Percentiles rank a stretch among this genome's conserved stretches.
These are phyloP conservation scores for Platanthera zijinensis DNA, from an alignment of 106 monocot genomes.

Conservation along the genomic window DNA sequence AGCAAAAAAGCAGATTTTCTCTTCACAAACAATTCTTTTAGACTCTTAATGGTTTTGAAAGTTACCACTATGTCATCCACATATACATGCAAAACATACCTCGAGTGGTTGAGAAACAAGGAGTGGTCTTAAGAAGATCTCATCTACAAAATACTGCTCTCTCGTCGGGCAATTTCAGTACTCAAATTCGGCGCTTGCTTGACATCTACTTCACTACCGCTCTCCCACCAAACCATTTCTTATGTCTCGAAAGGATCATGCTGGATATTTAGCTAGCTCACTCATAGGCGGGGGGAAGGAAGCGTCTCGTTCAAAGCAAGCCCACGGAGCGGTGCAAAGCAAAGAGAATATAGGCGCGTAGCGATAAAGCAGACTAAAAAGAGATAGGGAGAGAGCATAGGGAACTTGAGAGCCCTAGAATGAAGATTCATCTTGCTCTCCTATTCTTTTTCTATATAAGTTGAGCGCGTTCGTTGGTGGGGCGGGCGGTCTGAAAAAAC, in stretches of 20 bases:
- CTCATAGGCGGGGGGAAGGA: not conserved
- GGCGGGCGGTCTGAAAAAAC: no score
- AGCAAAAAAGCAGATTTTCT: conserved; percentile 1
- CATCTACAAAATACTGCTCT: not conserved
- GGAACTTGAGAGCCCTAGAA: no score
- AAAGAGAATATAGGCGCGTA: no score
- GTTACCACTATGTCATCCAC: not conserved
- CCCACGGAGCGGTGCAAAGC: not conserved
- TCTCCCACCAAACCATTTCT: no score
- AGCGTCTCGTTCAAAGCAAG: not conserved
- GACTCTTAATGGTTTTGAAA: not conserved
- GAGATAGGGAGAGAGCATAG: no score
- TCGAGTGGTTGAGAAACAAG: not conserved
- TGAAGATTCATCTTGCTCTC: no score
- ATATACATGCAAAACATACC: no score
- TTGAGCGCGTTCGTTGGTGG: no score
- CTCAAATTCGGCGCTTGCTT: conserved; percentile 6
- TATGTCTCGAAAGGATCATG: no score
- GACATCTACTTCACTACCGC: not conserved
- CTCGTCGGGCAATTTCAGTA: conserved; percentile 4
- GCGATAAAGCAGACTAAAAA: no score
- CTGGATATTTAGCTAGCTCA: no score
- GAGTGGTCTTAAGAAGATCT: not conserved
- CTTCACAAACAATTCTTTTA: not conserved
- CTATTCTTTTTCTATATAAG: no score